Base-by-base conservation (phyloP, 202 grass and related monocot genomes). In the Setaria italica region DNA sequence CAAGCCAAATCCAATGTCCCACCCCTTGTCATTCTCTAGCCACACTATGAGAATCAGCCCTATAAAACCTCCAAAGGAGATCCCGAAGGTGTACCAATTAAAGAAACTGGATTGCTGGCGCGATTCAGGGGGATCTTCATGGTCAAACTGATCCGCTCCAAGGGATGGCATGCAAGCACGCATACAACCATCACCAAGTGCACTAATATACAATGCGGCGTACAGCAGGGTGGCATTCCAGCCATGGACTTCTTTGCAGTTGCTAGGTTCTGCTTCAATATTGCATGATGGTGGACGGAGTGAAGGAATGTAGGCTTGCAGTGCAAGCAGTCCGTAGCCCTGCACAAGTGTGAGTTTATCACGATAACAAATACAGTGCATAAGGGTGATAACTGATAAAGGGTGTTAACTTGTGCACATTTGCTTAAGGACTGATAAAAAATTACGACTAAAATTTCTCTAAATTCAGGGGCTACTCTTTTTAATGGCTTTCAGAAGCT, bases 131-230 rank as follows among this genome's bases (percentile, higher is more conserved):
- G 86, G 88, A 60, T 91, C 87, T 65, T 91, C 66, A 11, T 58
- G 73, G 47, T 97, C 90, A 53, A 94, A 97, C 69, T 97, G 94
- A 51, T 94, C 88, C 54, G 90, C 90, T 62, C 94, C 94, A 0
- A 97, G 88, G 13, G 94, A 94, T 41, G 94, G 90, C 30, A 87
- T 33, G 65, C 88, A 92, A 67, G 86, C 89, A 80, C 86, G 86
- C 6, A 93, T 62, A 83, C 81, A 92, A 55, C 93, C 93, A 53
- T 92, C 93, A n/a, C 93, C 86, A 17, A 91, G 16, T 32, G 88
- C 88, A 54, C 80, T 69, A 17, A 77, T 82, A 42, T 86, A 92
- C 89, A 95, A 21, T 3, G 80, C 73, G 17, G 87, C 25, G 11
- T 87, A 87, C 71, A 95, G 63, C 6, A 90, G 34, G 72, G 48